These are phyloP conservation scores for Cardiospermum halicacabum DNA, from an alignment of 345 rosid species.

Conservation along the genomic window DNA sequence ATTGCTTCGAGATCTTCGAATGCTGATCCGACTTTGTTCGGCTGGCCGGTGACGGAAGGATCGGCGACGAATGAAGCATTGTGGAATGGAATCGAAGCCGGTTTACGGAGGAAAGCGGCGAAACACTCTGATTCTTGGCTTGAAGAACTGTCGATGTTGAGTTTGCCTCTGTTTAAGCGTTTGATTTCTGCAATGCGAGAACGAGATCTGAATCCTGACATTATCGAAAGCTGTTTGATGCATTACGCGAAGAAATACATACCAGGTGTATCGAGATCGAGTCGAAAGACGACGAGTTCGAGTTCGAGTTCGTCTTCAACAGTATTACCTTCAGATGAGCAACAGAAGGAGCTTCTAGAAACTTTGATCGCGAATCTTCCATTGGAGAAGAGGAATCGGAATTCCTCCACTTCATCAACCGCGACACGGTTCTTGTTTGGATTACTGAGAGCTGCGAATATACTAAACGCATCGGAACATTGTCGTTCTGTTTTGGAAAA, in stretches of 20 bases:
- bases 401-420: constrained; percentile 45
- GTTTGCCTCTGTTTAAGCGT: constrained; percentile 45
- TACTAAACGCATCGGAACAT: constrained; percentile 66
- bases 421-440: constrained; percentile 65
- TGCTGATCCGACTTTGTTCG: constrained; percentile 67
- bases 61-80: constrained; percentile 31
- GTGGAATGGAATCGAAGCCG: constrained; percentile 54
- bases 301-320: constrained; percentile 38
- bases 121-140: constrained; percentile 52
- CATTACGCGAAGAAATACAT: constrained; percentile 71
- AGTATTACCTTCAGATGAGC: constrained; percentile 43
- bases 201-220: constrained; percentile 50
- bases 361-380: constrained; percentile 62
- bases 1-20: constrained; percentile 60
- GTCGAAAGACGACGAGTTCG: too few relatives aligned
- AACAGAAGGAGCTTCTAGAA: constrained; percentile 78
- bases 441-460: constrained; percentile 68
- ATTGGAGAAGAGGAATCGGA: constrained; percentile 35
- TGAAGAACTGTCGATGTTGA: constrained; percentile 62
- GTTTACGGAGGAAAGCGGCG: constrained; percentile 29
- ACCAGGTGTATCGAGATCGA: constrained; percentile 71
- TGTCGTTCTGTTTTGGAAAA: constrained; percentile 63
- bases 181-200: constrained; percentile 60
- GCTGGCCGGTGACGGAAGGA: constrained; percentile 81
- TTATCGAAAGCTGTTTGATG: constrained; percentile 76